These are phyloP conservation scores for Withania somnifera DNA, from an alignment of 305 asterid genomes.

Conservation along the genomic window DNA sequence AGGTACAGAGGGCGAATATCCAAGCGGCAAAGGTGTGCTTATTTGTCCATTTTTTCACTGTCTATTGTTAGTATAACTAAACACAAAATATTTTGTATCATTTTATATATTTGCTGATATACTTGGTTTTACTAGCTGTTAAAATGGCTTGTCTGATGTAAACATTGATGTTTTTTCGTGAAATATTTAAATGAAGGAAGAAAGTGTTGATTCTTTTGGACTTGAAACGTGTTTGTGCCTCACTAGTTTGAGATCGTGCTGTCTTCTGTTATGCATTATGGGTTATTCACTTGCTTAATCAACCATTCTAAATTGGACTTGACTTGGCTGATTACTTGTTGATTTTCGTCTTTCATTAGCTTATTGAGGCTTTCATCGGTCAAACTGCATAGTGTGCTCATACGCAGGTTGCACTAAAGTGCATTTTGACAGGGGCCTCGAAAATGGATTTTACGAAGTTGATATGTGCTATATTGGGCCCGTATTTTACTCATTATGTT, in stretches of 20 bases:
- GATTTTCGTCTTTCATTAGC: background rate
- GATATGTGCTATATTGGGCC: background rate
- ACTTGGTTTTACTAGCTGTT: background rate
- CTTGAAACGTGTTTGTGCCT: background rate
- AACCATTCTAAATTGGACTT: background rate
- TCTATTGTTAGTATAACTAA: background rate
- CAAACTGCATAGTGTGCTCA: background rate
- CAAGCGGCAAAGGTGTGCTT: slow-evolving; percentile 38
- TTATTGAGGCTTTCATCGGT: background rate
- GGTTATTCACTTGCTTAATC: background rate
- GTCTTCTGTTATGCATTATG: background rate
- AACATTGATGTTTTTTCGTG: background rate
- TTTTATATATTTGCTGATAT: background rate
- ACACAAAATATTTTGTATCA: background rate
- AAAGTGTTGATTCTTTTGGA: background rate
- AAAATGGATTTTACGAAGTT: background rate
- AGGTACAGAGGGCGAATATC: slow-evolving; percentile 38
- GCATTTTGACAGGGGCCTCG: background rate
- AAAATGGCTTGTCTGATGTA: background rate
- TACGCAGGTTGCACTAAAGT: background rate
- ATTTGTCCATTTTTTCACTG: background rate
- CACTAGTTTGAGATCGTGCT: background rate
- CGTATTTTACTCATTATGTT: background rate
- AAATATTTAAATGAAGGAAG: background rate
- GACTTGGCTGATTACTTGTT: background rate